These are phyloP conservation scores for Polyporus tsugae DNA, from an alignment of 1,284 basidiomycete species.

Conservation along the genomic window DNA sequence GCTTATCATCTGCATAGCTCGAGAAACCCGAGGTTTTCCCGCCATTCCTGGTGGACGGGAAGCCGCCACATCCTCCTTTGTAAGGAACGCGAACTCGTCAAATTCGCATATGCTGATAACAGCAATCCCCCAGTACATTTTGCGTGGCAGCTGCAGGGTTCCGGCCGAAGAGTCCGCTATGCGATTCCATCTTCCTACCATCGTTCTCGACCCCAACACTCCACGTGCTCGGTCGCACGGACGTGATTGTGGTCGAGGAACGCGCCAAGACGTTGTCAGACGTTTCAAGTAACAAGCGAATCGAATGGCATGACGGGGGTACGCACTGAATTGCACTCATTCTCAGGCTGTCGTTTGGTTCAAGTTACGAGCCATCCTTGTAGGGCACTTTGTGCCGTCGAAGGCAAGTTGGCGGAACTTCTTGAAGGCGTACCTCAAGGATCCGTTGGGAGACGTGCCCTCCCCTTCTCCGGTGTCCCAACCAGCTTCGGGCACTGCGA, in stretches of 20 bases:
- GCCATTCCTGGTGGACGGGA: conserved; percentile 70
- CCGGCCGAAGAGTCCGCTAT: conserved; percentile 57
- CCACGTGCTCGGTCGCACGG: conserved; percentile 83
- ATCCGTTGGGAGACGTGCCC: conserved; percentile 47
- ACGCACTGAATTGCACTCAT: conserved; percentile 32
- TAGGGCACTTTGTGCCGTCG: conserved; percentile 84
- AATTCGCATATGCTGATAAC: not conserved
- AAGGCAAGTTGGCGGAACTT: conserved; percentile 80
- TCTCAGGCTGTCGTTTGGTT: not conserved
- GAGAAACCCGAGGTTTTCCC: conserved; percentile 66
- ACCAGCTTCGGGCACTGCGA: conserved; percentile 47
- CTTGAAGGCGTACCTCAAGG: conserved; percentile 58
- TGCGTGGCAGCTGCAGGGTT: conserved; percentile 78
- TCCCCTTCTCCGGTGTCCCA: conserved; percentile 42
- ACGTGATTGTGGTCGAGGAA: conserved; percentile 83
- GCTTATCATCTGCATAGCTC: conserved; percentile 43
- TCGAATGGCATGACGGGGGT: conserved; percentile 84
- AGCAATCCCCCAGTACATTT: conserved; percentile 58
- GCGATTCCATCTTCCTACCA: conserved; percentile 62
- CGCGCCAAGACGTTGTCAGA: conserved; percentile 68
- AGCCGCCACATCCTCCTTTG: conserved; percentile 75
- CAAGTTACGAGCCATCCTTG: not conserved
- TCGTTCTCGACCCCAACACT: conserved; percentile 78
- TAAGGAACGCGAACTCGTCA: conserved; percentile 46
- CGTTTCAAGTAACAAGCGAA: conserved; percentile 63